Conservation (phyloP, 768 basidiomycete species). For the Antrodiella citrinella region DNA sequence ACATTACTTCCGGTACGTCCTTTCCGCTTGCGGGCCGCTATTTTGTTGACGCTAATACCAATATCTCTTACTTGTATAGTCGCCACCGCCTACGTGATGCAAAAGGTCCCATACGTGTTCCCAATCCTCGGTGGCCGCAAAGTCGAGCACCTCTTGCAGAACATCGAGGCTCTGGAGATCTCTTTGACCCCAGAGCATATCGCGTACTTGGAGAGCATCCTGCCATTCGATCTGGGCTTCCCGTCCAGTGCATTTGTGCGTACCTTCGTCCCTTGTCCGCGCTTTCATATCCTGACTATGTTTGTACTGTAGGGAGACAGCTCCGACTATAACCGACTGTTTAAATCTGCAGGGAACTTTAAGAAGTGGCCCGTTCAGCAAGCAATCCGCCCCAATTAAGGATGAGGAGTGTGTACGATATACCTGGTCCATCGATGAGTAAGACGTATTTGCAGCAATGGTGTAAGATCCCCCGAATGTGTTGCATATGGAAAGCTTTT, state of each 20-base stretch:
- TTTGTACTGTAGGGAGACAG: slow-evolving; percentile 21
- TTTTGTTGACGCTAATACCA: background rate
- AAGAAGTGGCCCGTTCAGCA: slow-evolving; percentile 13
- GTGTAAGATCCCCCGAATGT: no score
- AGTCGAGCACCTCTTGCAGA: slow-evolving; percentile 37
- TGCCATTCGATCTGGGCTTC: slow-evolving; percentile 40
- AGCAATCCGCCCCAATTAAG: slow-evolving; percentile 13
- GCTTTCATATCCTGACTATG: background rate
- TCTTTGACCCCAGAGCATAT: slow-evolving; percentile 35
- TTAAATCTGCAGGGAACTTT: slow-evolving; percentile 11
- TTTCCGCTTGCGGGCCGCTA: background rate
- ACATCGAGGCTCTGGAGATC: slow-evolving; percentile 40
- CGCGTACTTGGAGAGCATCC: slow-evolving; percentile 30
- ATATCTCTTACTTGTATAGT: slow-evolving; percentile 20
- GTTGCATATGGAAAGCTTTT: no score
- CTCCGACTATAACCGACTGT: slow-evolving; percentile 11
- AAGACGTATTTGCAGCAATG: no score
- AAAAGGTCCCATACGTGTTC: slow-evolving; percentile 42
- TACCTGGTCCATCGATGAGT: no score
- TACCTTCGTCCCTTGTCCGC: background rate
- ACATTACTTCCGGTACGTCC: background rate
- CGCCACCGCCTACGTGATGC: slow-evolving; percentile 42
- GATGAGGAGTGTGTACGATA: no score
- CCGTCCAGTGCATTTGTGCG: slow-evolving; percentile 22
- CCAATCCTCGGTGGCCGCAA: slow-evolving; percentile 42